phyloP scores from a whole-genome alignment of 192 early-diverging fungal species.

The Rhizophagus sp. region DNA sequence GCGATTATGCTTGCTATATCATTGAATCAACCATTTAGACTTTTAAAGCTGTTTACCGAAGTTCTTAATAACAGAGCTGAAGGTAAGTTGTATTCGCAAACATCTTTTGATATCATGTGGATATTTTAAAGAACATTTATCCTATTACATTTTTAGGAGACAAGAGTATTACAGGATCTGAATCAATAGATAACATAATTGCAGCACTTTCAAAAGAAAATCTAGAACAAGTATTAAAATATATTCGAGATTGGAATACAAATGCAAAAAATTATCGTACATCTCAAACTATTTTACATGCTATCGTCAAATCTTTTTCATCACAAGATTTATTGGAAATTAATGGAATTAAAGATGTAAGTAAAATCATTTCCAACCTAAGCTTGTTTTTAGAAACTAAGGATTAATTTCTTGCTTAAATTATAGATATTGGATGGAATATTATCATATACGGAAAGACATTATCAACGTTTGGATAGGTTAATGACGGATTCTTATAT shows the following conservation, averaged over 20 bases:
- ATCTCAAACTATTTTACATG: slow-evolving; percentile 82
- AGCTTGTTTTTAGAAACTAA: background rate
- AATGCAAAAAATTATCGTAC: slow-evolving; percentile 75
- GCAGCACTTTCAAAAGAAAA: slow-evolving; percentile 63
- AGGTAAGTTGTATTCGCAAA: slow-evolving; percentile 1
- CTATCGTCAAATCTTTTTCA: slow-evolving; percentile 68
- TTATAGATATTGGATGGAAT: slow-evolving; percentile 71
- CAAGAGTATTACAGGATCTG: slow-evolving; percentile 59
- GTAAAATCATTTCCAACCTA: background rate
- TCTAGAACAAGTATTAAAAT: slow-evolving; percentile 76
- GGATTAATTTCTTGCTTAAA: slow-evolving; percentile 5
- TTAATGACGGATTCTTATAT: slow-evolving; percentile 82
- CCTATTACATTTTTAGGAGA: slow-evolving; percentile 32
- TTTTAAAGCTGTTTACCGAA: slow-evolving; percentile 73
- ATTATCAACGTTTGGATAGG: slow-evolving; percentile 78
- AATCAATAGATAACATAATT: slow-evolving; percentile 71
- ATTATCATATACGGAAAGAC: slow-evolving; percentile 89
- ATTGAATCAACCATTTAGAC: slow-evolving; percentile 83
- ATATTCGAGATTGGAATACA: slow-evolving; percentile 96
- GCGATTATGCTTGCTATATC: slow-evolving; percentile 89
- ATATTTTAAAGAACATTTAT: no score
- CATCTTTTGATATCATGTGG: background rate
- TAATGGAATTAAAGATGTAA: slow-evolving; percentile 76
- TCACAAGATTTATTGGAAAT: slow-evolving; percentile 71
- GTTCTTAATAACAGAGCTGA: slow-evolving; percentile 54